Evolutionary conservation across 805 yeast genomes (phyloP), one percentile per base, ranked within the genome.

Genomic region (Teunomyces funiuensis): DNA sequence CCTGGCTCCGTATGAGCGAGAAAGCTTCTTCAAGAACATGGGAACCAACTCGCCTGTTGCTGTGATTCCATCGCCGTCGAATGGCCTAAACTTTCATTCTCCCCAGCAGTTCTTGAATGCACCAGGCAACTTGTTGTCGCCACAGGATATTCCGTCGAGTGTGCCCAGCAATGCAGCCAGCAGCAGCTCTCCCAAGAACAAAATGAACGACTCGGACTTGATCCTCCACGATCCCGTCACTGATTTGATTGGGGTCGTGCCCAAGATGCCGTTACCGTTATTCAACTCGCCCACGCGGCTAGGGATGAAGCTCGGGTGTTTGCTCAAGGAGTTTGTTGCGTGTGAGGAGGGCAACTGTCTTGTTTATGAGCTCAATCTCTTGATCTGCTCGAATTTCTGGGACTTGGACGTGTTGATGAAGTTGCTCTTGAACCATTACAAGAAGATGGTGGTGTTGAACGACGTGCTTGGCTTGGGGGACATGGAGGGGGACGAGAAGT

Each of bases 321-420:
- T 86, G 40, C 52, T 83, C 6, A 80, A 76, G 43, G 70, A 70
- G 25, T 39, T 57, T 9, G 18, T 23, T 5, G 26, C 30, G 5
- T 26, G 17, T 11, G 31, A 17, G 5, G 15, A 15, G 6, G 43
- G 41, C 16, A 34, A 31, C 28, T 64, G 61, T 44, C 46, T 63
- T 40, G 68, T 76, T 3, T 74, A 80, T 46, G 93, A 85, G 51
- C 77, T 83, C 5, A 83, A 80, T 48, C 63, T 86, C 23, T 61
- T 86, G 49, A 85, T 89, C 54, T 85, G 91, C 52, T 88, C 89
- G 13, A 77, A 80, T 28, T 79, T 80, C 29, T 77, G 85, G 60
- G 74, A 79, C 41, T 69, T 80, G 2, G 71, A 70, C 14, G 73
- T 71, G 6, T 60, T 85, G 18, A 65, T 86, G 69, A 76, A 72